Evolutionary conservation across 2,329 filamentous ascomycete genomes (phyloP).

Genomic region (Beauveria australis): DNA sequence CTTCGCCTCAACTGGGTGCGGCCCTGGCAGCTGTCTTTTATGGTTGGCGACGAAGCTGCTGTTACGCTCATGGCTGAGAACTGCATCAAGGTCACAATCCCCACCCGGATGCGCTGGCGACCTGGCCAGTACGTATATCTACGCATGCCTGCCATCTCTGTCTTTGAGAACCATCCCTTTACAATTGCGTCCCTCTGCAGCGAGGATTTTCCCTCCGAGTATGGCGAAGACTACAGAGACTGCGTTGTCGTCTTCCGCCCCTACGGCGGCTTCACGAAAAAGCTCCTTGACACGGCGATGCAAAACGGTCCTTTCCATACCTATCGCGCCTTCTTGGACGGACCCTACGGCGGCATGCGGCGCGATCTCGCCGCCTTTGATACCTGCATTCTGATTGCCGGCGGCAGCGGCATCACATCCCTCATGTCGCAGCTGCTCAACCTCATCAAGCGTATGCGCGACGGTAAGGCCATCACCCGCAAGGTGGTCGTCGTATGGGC

Average conservation of each 20-base stretch:
- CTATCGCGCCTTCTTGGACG: conserved; percentile 86
- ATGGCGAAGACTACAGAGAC: conserved; percentile 80
- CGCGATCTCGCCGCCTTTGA: conserved; percentile 86
- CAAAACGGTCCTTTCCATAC: conserved; percentile 85
- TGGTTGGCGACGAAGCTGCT: conserved; percentile 86
- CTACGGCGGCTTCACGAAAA: conserved; percentile 81
- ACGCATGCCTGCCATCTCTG: conserved; percentile 83
- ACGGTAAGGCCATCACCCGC: conserved; percentile 87
- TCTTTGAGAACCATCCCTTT: conserved; percentile 92
- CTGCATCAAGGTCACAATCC: conserved; percentile 91
- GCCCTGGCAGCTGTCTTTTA: conserved; percentile 68
- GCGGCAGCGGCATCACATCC: conserved; percentile 89
- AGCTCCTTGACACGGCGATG: conserved; percentile 73
- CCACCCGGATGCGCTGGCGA: conserved; percentile 86
- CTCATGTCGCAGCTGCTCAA: conserved; percentile 86
- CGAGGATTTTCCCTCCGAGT: conserved; percentile 86
- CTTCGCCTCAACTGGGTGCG: conserved; percentile 88
- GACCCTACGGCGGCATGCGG: conserved; percentile 91
- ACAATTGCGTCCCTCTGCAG: conserved; percentile 90
- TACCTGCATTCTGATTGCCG: conserved; percentile 85
- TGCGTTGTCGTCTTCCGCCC: conserved; percentile 88
- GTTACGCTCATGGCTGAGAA: conserved; percentile 86
- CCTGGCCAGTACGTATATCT: conserved; percentile 94
- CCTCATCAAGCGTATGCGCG: conserved; percentile 92
- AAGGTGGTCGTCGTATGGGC: conserved; percentile 92